Evolutionary conservation across 2,329 filamentous ascomycete genomes (phyloP).

Genomic region (Colletotrichum sp.): DNA sequence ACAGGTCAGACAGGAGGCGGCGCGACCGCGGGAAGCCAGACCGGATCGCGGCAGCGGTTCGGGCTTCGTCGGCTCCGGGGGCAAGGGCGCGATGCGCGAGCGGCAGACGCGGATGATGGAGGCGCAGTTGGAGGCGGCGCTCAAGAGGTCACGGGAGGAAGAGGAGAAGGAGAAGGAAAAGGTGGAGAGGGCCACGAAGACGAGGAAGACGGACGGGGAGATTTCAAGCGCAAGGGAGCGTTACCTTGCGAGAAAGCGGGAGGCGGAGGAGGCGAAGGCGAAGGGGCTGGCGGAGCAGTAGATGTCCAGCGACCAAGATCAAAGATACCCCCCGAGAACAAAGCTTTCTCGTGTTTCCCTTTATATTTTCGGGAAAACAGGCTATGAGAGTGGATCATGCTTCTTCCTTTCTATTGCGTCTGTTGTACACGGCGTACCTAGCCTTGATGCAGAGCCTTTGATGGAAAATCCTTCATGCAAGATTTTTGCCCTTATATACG

Average conservation of each 20-base stretch:
- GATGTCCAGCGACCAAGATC: background rate
- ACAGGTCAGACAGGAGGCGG: conserved; percentile 31
- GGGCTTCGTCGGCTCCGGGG: conserved; percentile 49
- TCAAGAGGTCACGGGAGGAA: conserved; percentile 72
- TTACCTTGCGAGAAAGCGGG: conserved; percentile 78
- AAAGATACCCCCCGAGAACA: conserved; percentile 30
- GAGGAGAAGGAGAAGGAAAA: conserved; percentile 68
- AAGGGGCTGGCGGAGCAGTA: conserved; percentile 38
- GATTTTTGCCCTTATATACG: background rate
- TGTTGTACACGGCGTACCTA: background rate
- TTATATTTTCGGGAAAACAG: background rate
- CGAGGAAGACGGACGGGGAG: conserved; percentile 76
- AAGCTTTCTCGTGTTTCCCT: background rate
- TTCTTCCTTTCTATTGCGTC: background rate
- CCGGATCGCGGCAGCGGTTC: conserved; percentile 21
- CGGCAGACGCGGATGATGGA: conserved; percentile 81
- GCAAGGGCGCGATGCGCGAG: conserved; percentile 73
- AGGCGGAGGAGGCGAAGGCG: conserved; percentile 72
- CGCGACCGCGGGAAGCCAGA: conserved; percentile 22
- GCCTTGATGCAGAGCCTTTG: background rate
- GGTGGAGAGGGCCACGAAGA: conserved; percentile 72
- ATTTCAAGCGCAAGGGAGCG: conserved; percentile 80
- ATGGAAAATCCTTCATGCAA: background rate
- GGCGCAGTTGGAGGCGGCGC: conserved; percentile 74
- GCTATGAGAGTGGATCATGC: background rate